Conservation (phyloP, 2,329 filamentous ascomycete species). For the Ophiostoma novo-ulmi region DNA sequence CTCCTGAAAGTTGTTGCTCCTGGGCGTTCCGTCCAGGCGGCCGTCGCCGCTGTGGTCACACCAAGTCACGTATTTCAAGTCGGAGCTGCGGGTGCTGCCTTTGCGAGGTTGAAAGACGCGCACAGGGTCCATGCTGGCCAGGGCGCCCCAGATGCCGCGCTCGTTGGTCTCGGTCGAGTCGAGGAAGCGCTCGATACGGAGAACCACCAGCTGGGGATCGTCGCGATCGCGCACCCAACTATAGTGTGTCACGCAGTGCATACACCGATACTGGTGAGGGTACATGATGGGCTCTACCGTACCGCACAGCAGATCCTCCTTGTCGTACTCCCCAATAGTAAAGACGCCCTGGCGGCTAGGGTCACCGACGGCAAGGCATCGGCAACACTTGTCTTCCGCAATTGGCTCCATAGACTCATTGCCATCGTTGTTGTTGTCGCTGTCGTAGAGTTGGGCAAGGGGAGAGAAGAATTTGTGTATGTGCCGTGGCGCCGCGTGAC, state of each 20-base stretch:
- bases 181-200: background rate
- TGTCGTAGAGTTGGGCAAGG: background rate
- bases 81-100: background rate
- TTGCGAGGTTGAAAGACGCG: background rate
- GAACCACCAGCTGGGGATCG: background rate
- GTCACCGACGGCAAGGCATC: background rate
- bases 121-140: background rate
- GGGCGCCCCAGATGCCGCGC: background rate
- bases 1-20: background rate
- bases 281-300: background rate
- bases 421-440: background rate
- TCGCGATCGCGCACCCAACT: conserved; percentile 1
- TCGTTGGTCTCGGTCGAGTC: background rate
- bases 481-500: background rate
- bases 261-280: conserved; percentile 7
- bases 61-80: background rate
- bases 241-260: background rate
- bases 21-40: background rate
- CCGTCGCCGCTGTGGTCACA: conserved; percentile 2
- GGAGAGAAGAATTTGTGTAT: background rate
- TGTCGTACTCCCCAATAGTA: background rate
- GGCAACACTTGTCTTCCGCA: background rate
- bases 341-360: background rate
- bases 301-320: background rate
- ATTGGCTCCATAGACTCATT: background rate